Evolutionary conservation across 805 yeast genomes (phyloP).

Genomic region (Saturnispora ahearnii): DNA sequence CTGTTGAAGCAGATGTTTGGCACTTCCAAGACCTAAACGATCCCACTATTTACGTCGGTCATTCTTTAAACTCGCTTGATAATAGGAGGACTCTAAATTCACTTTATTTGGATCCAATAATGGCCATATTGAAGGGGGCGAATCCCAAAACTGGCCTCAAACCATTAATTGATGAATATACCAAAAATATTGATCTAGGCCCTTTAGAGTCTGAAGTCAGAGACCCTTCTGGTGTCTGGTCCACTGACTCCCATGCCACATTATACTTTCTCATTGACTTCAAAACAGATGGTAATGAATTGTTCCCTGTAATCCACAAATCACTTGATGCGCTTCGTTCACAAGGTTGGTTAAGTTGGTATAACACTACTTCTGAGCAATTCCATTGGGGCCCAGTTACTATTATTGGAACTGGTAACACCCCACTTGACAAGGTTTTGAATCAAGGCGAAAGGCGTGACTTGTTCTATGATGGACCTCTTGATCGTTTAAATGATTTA

Average conservation of each 20-base stretch:
- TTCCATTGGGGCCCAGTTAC: conserved; percentile 48
- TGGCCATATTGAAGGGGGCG: conserved; percentile 37
- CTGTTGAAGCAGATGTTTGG: conserved; percentile 53
- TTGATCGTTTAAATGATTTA: conserved; percentile 19
- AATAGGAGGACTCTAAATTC: conserved; percentile 37
- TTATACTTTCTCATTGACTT: conserved; percentile 56
- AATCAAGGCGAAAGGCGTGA: conserved; percentile 22
- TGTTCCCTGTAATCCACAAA: conserved; percentile 38
- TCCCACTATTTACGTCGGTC: conserved; percentile 50
- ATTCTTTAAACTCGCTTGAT: conserved; percentile 39
- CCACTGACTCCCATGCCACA: conserved; percentile 41
- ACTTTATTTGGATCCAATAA: conserved; percentile 48
- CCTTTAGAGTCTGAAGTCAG: conserved; percentile 6
- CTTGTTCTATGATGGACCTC: conserved; percentile 47
- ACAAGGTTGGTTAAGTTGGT: conserved; percentile 42
- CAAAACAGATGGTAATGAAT: conserved; percentile 45
- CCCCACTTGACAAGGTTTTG: conserved; percentile 37
- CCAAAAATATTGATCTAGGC: not conserved
- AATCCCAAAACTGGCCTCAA: conserved; percentile 28
- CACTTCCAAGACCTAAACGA: conserved; percentile 26
- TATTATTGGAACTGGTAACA: conserved; percentile 57
- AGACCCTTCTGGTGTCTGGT: conserved; percentile 21
- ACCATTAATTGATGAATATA: conserved; percentile 14
- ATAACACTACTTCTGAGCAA: conserved; percentile 28
- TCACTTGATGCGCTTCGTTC: conserved; percentile 40